phyloP scores from a whole-genome alignment of 208 protist species.

The Acanthamoeba triangularis region DNA sequence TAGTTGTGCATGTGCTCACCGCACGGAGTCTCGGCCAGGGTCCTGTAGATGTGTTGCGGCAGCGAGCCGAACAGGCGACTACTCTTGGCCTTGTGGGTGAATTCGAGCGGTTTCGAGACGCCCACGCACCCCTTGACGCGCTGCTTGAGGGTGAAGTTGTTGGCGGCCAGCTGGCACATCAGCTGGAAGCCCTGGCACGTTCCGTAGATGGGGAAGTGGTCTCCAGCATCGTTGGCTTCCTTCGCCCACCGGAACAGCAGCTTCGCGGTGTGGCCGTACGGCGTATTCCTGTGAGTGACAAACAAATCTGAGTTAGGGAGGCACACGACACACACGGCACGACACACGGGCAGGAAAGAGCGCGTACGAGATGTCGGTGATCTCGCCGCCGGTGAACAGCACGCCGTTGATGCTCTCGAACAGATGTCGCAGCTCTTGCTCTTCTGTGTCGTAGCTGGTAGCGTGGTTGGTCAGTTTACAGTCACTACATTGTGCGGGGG shows the following conservation, averaged over 20 bases:
- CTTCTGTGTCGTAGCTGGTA: slow-evolving; percentile 73
- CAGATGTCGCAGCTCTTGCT: slow-evolving; percentile 67
- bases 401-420: slow-evolving; percentile 88
- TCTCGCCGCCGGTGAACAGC: slow-evolving; percentile 85
- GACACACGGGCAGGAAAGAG: background rate
- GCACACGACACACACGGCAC: background rate
- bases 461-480: too few relatives aligned
- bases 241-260: slow-evolving; percentile 74
- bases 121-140: too few relatives aligned
- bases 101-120: slow-evolving; percentile 34
- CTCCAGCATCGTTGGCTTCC: slow-evolving; percentile 80
- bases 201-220: slow-evolving; percentile 88
- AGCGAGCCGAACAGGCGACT: slow-evolving; percentile 2
- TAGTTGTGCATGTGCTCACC: slow-evolving; percentile 85
- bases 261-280: slow-evolving; percentile 24
- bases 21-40: background rate
- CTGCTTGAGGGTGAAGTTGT: slow-evolving; percentile 65
- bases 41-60: background rate
- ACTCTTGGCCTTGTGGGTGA: background rate
- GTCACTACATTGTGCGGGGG: too few relatives aligned
- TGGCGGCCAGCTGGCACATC: slow-evolving; percentile 59
- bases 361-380: slow-evolving; percentile 24
- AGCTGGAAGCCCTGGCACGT: slow-evolving; percentile 89
- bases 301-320: too few relatives aligned
- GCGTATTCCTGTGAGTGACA: slow-evolving; percentile 14